Base-by-base conservation (phyloP, 352 stramenopile genomes). In the Phytopythium helicoides region DNA sequence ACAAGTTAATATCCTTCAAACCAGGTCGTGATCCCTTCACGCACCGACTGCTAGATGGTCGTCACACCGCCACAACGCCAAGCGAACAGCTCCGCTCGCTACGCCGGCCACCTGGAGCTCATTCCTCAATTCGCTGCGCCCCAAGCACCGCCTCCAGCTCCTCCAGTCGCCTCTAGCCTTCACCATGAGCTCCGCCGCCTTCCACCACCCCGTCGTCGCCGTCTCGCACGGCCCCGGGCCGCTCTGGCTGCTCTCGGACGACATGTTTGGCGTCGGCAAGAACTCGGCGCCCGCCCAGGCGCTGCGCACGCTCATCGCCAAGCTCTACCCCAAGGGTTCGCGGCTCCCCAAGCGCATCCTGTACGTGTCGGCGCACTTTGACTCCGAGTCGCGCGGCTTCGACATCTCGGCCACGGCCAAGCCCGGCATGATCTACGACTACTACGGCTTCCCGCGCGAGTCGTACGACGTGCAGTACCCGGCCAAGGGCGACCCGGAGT, bases 341-440 rank as follows among this genome's bases (percentile, higher is more conserved):
- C 66, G 63, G 46, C 58, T 72, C 47, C 75, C 76, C 35, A 86
- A 74, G 68, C 71, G 68, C 16, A 89, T 96, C 60, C 56, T 97
- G 10, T 53, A 96, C 19, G 62, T 97, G 47, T 89, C 77, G 8
- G 89, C 83, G 36, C 88, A 97, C 60, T 97, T 81, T 75, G 82
- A 96, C 56, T 66, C 64, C 5, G 73, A 78, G 46, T 52, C 61
- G 10, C 47, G 67, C 5, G 28, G 28, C 19, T 73, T 80, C 38
- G 67, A 84, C 39, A 82, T 85, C 58, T 85, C 72, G 19, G 67
- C 77, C 18, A 62, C 71, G 15, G 70, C 77, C 15, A 34, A 56
- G 0, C 77, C 76, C 28, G 54, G 54, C 16, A 80, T 97, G 56
- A 55, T 95, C 10, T 97, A 83, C 70, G 89, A 97, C 67, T 97